Evolutionary conservation across 2,329 filamentous ascomycete genomes (phyloP).

Genomic region (Colletotrichum costaricense): DNA sequence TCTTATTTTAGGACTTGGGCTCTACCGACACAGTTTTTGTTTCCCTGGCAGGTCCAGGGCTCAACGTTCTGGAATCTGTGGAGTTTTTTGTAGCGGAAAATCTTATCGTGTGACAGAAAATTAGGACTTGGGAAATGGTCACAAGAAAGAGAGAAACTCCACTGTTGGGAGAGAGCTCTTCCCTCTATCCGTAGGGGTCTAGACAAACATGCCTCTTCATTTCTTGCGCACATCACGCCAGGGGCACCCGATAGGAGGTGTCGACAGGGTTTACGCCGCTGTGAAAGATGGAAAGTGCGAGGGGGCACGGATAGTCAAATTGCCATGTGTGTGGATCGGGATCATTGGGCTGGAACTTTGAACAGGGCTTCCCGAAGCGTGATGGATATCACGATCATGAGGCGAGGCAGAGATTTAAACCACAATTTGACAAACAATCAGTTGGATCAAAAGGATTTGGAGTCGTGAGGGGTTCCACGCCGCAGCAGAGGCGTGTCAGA

Average conservation of each 20-base stretch:
- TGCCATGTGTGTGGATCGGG: background rate
- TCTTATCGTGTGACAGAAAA: background rate
- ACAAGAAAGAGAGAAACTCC: background rate
- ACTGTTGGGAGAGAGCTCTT: slow-evolving; percentile 1
- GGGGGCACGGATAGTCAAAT: background rate
- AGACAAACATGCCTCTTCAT: background rate
- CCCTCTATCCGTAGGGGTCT: background rate
- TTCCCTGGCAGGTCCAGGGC: no score
- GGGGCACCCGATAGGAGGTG: background rate
- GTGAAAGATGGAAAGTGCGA: background rate
- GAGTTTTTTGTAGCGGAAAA: background rate
- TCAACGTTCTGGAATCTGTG: background rate
- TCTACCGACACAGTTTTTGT: background rate
- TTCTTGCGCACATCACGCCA: slow-evolving; percentile 21
- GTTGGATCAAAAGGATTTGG: no score
- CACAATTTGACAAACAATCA: background rate
- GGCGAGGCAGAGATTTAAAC: slow-evolving; percentile 5
- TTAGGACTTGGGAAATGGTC: background rate
- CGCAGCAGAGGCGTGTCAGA: background rate
- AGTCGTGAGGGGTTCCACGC: background rate
- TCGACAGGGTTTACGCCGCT: background rate
- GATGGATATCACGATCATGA: slow-evolving; percentile 17
- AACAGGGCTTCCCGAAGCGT: background rate
- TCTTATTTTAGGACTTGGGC: slow-evolving; percentile 1
- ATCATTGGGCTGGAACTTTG: background rate